Percentiles rank a stretch among this genome's conserved stretches.
Evolutionary conservation across 2,329 filamentous ascomycete genomes (phyloP).

Genomic region (Xylaria sp.): DNA sequence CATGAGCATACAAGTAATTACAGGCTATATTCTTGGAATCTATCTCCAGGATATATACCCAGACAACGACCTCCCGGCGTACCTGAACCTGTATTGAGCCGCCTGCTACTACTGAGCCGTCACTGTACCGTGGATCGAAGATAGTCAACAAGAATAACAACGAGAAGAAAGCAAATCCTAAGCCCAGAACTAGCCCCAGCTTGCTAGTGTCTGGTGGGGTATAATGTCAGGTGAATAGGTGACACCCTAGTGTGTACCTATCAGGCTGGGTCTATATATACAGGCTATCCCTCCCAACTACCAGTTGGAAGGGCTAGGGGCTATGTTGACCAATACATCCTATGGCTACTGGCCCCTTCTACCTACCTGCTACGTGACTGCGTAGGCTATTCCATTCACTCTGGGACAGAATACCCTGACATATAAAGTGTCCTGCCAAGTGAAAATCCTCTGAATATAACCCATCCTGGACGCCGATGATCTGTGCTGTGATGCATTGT

Average conservation of each 20-base stretch:
- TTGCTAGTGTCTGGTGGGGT: conserved; percentile 33
- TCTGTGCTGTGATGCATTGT: conserved; percentile 10
- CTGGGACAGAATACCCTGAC: no score
- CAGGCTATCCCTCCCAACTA: no score
- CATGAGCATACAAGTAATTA: no score
- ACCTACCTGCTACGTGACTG: no score
- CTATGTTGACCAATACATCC: no score
- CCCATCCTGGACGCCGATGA: conserved; percentile 32
- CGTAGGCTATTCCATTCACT: no score
- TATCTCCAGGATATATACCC: neutral
- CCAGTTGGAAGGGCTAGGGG: no score
- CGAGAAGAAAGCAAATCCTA: conserved; percentile 38
- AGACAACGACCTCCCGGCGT: neutral
- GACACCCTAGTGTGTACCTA: conserved; percentile 27
- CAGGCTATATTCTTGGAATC: neutral
- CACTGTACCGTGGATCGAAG: conserved; percentile 6
- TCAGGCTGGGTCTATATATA: no score
- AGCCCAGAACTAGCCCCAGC: conserved; percentile 31
- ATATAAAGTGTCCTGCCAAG: conserved; percentile 36
- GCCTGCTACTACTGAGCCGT: neutral
- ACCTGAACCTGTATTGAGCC: neutral
- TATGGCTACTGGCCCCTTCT: no score
- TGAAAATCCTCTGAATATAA: conserved; percentile 7
- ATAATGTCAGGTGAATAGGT: conserved; percentile 36
- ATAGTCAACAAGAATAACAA: conserved; percentile 17